Percentiles rank a stretch among this genome's conserved stretches.
Evolutionary conservation across 2,329 filamentous ascomycete genomes (phyloP).

Genomic region (Diaporthe eres): DNA sequence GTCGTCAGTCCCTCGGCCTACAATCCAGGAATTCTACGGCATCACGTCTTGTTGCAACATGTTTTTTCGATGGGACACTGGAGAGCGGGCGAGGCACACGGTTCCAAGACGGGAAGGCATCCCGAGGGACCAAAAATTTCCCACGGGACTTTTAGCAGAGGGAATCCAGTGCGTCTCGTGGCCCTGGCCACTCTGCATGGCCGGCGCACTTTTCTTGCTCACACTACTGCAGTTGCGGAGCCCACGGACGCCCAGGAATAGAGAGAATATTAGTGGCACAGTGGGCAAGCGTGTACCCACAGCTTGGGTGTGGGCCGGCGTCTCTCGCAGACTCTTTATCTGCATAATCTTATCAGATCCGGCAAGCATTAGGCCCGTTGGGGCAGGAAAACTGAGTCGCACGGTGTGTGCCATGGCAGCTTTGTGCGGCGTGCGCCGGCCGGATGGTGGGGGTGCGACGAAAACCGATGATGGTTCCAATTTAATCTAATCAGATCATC

Average conservation of each 20-base stretch:
- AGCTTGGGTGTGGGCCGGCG: neutral
- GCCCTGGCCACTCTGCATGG: neutral
- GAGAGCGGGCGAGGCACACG: neutral
- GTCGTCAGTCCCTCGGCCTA: neutral
- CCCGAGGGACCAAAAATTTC: conserved; percentile 5
- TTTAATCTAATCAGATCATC: conserved; percentile 34
- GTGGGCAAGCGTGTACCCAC: neutral
- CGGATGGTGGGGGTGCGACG: neutral
- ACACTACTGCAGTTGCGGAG: conserved; percentile 24
- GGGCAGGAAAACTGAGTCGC: neutral
- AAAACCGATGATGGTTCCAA: neutral
- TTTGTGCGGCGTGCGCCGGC: neutral
- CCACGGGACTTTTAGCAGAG: conserved; percentile 15
- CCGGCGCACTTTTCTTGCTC: conserved; percentile 4
- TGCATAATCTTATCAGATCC: conserved; percentile 33
- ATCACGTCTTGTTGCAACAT: neutral
- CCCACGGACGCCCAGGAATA: neutral
- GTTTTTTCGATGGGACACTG: neutral
- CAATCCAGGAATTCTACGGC: neutral
- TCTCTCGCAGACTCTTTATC: neutral
- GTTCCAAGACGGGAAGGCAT: neutral
- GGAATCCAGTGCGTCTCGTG: neutral
- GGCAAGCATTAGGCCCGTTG: neutral
- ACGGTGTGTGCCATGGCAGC: neutral
- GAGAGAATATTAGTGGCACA: neutral